These are phyloP conservation scores for Fusarium oxysporum DNA, from an alignment of 2,329 filamentous ascomycete genomes.

Conservation along the genomic window DNA sequence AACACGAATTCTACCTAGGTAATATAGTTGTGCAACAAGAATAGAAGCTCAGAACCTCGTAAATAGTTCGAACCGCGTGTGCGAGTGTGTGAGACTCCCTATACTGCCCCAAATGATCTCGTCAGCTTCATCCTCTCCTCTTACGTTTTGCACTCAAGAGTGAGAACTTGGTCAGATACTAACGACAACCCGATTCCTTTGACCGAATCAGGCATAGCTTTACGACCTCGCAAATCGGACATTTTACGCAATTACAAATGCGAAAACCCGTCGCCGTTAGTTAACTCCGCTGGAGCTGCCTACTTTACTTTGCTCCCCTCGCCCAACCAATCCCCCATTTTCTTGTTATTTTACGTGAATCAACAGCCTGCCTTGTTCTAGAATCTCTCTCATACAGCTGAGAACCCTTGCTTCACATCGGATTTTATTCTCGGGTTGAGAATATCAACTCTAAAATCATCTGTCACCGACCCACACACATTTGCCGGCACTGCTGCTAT, in stretches of 20 bases:
- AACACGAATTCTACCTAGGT: neutral
- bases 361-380: slow-evolving; percentile 2
- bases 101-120: neutral
- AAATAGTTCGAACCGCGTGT: neutral
- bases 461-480: slow-evolving; percentile 40
- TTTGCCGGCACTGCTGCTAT: slow-evolving; percentile 32
- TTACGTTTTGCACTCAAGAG: slow-evolving; percentile 10
- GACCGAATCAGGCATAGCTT: slow-evolving; percentile 24
- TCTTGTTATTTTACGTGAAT: slow-evolving; percentile 17
- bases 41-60: slow-evolving; percentile 6
- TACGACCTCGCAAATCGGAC: slow-evolving; percentile 38
- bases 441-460: slow-evolving; percentile 9
- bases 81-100: slow-evolving; percentile 10
- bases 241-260: slow-evolving; percentile 39
- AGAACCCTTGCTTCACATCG: slow-evolving; percentile 7
- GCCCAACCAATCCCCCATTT: slow-evolving; percentile 24
- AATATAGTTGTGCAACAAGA: slow-evolving; percentile 16
- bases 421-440: neutral
- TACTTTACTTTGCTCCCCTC: slow-evolving; percentile 15
- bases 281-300: slow-evolving; percentile 35
- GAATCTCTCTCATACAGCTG: slow-evolving; percentile 1
- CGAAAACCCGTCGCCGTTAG: slow-evolving; percentile 38
- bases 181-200: slow-evolving; percentile 12
- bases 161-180: slow-evolving; percentile 30
- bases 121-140: slow-evolving; percentile 23